Evolutionary conservation across 176 grass and related monocot species (phyloP).

Genomic region (Aechmea fasciata): DNA sequence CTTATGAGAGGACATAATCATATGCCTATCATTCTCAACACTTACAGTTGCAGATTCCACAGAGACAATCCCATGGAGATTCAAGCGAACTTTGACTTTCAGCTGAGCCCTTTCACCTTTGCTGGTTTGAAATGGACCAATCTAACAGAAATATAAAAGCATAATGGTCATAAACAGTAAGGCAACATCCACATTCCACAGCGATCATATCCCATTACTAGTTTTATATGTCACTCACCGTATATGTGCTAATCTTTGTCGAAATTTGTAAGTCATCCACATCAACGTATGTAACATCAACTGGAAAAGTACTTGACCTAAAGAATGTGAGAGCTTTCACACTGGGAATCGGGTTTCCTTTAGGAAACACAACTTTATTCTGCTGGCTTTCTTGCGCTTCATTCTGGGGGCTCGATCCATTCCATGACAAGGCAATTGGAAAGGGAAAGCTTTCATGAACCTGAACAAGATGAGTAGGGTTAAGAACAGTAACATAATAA

Average conservation of each 20-base stretch:
- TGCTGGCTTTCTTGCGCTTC: slow-evolving; percentile 31
- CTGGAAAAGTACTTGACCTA: slow-evolving; percentile 52
- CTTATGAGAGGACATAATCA: not conserved
- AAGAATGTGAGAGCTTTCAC: slow-evolving; percentile 65
- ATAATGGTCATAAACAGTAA: not conserved
- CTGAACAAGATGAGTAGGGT: slow-evolving; percentile 30
- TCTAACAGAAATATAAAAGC: slow-evolving; percentile 31
- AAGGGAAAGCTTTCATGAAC: slow-evolving; percentile 76
- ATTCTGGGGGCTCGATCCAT: slow-evolving; percentile 29
- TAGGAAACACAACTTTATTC: slow-evolving; percentile 65
- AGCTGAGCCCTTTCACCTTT: slow-evolving; percentile 61
- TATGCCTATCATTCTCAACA: not conserved
- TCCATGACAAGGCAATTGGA: slow-evolving; percentile 79
- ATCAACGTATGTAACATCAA: slow-evolving; percentile 60
- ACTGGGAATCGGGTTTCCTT: slow-evolving; percentile 63
- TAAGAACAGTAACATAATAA: slow-evolving; percentile 2
- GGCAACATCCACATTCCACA: not conserved
- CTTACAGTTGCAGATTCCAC: slow-evolving; percentile 64
- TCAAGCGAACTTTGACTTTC: slow-evolving; percentile 62
- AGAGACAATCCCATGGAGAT: slow-evolving; percentile 63
- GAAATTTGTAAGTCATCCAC: slow-evolving; percentile 32
- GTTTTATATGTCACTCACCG: slow-evolving; percentile 25
- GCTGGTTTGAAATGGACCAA: slow-evolving; percentile 67
- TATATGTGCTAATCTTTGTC: slow-evolving; percentile 75
- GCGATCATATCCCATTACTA: not conserved